Percentiles rank a stretch among this genome's conserved stretches.
Evolutionary conservation across 139 green algal genomes (phyloP).

Genomic region (Astrephomene gubernaculifera): DNA sequence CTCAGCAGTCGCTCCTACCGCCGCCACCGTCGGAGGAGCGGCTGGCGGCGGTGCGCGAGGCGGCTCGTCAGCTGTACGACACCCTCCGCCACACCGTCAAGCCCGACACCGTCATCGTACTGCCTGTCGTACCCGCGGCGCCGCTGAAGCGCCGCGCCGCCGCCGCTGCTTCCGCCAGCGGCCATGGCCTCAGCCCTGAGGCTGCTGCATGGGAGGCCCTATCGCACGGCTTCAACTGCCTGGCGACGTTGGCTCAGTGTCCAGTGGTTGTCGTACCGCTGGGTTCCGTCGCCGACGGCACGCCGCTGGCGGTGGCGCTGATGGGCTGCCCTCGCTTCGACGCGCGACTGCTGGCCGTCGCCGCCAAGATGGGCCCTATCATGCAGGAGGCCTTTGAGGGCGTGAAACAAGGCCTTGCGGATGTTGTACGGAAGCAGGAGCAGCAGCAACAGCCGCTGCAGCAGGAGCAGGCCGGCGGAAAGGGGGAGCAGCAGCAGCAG

Average conservation of each 20-base stretch:
- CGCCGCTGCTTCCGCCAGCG: background rate
- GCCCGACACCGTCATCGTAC: slow-evolving; percentile 67
- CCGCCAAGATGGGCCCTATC: slow-evolving; percentile 53
- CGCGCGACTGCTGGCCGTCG: slow-evolving; percentile 64
- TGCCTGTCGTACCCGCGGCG: slow-evolving; percentile 57
- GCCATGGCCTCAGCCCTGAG: background rate
- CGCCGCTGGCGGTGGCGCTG: slow-evolving; percentile 54
- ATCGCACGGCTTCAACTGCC: slow-evolving; percentile 35
- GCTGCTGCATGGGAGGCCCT: background rate
- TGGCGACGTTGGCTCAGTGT: slow-evolving; percentile 56
- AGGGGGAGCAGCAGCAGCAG: background rate
- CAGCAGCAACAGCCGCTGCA: slow-evolving; percentile 22
- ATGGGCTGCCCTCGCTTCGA: slow-evolving; percentile 57
- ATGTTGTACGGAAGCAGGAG: background rate
- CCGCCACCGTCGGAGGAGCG: slow-evolving; percentile 6
- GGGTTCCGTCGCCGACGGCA: slow-evolving; percentile 57
- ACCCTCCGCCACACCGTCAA: slow-evolving; percentile 61
- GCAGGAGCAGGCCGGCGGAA: background rate
- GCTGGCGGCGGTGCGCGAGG: slow-evolving; percentile 30
- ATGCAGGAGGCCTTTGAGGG: slow-evolving; percentile 47
- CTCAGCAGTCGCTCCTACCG: background rate
- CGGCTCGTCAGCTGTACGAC: slow-evolving; percentile 55
- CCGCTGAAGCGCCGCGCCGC: slow-evolving; percentile 3
- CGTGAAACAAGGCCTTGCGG: slow-evolving; percentile 18
- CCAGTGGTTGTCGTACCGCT: slow-evolving; percentile 59